Base-by-base conservation (phyloP, 345 rosid species). In the Turnera subulata region DNA sequence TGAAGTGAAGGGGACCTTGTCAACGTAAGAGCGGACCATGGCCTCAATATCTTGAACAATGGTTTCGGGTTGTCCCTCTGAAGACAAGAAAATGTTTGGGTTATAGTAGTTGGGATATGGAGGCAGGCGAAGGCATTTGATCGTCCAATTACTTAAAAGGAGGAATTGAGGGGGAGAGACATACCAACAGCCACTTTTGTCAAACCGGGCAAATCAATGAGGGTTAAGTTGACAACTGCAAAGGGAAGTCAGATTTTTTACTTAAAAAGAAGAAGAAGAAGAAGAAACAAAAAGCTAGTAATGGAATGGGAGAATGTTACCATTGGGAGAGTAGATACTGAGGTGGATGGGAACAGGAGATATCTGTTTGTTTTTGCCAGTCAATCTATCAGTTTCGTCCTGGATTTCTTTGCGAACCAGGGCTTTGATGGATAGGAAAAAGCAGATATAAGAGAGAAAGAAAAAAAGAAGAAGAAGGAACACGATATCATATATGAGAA, bases 21-120 rank as follows among this genome's bases (percentile, higher is more conserved):
- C 97, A 64, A 93, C 91, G 50, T 89, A 93, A 29, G 84, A 58
- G 20, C 84, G 97, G 75, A 93, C 99, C 99, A 93, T 89, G 61
- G 18, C 38, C 63, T 93, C 99, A 29, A 93, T 93, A 61, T 89
- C 99, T 66, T 83, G 69, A 68, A 77, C 97, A 21, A 93, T 77
- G 47, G 77, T 80, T 29, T 93, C 96, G 2, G 99, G 91, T 69
- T 93, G 99, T 52, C 99, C 99, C 86, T 93, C 99, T 89, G 77
- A 19, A 62, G 54, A 25, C 16, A 24, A 65, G 56, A 52, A 73
- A 50, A n/a, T n/a, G n/a, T n/a, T n/a, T 29, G 8, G 35, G 35
- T 29, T 29, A 29, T 29, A 8, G 35, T 29, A 29, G 35, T 8
- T 8, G 8, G 35, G 5, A 29, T 29, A 8, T 29, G 8, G 35